Conservation (phyloP, 75 land plant genomes). For the Selaginella moellendorffii region DNA sequence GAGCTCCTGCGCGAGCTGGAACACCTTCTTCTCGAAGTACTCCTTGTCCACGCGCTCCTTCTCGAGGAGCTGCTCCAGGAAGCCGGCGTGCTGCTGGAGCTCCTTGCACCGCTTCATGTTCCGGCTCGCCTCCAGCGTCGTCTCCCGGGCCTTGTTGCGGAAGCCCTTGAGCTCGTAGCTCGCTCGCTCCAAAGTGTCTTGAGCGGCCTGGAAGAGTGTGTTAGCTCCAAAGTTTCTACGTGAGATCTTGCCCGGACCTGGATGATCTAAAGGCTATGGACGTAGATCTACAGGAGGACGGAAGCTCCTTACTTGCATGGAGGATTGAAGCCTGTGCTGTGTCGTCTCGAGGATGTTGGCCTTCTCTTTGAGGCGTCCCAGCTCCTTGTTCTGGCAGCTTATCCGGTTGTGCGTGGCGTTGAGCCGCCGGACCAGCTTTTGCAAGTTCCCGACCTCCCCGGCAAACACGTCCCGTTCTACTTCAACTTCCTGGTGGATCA, state of each 20-base stretch:
- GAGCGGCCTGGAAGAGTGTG: constrained; percentile 9
- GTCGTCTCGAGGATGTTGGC: constrained; percentile 13
- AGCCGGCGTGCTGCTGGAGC: neutral
- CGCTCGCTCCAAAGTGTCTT: constrained; percentile 11
- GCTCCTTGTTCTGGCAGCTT: constrained; percentile 13
- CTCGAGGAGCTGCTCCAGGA: neutral
- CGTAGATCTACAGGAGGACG: no score
- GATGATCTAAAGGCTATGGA: no score
- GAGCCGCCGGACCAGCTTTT: constrained; percentile 10
- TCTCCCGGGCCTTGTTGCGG: constrained; percentile 7
- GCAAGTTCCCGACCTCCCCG: constrained; percentile 14
- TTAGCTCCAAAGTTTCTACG: no score
- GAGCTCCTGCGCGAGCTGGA: neutral
- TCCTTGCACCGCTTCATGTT: neutral
- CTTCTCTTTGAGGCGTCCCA: constrained; percentile 15
- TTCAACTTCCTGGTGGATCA: constrained; percentile 22
- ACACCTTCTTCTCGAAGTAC: neutral
- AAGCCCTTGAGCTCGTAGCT: constrained; percentile 10
- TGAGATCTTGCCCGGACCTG: no score
- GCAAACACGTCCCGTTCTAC: constrained; percentile 25
- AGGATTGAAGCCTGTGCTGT: constrained; percentile 11
- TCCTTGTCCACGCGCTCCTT: neutral
- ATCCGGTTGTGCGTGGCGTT: constrained; percentile 2
- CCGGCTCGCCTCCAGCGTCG: neutral
- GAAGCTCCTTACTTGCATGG: constrained; percentile 12